Conservation (phyloP, 2,329 filamentous ascomycete species). For the Ophidiomyces ophidiicola region DNA sequence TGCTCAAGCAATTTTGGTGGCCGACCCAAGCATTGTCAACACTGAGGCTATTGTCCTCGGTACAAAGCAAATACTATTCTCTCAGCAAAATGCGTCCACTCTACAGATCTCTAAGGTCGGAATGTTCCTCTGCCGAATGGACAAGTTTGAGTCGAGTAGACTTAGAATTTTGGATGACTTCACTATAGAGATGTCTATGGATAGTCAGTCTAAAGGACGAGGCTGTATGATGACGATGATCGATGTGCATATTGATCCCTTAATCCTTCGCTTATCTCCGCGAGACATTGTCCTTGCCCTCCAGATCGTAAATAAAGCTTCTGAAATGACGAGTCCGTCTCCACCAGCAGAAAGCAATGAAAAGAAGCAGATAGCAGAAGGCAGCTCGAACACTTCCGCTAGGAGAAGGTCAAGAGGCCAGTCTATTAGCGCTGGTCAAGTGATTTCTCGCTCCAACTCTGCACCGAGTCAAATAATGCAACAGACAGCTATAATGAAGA, state of each 20-base stretch:
- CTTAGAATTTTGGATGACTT: conserved; percentile 95
- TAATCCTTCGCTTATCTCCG: conserved; percentile 79
- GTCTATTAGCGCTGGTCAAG: conserved; percentile 1
- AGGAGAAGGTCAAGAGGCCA: conserved; percentile 8
- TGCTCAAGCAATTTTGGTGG: conserved; percentile 90
- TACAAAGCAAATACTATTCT: conserved; percentile 84
- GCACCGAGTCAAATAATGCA: conserved; percentile 14
- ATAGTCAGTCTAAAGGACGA: conserved; percentile 51
- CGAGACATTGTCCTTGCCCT: conserved; percentile 89
- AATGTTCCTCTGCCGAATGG: conserved; percentile 99
- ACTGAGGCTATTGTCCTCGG: conserved; percentile 94
- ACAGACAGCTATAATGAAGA: conserved; percentile 45
- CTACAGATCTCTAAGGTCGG: conserved; percentile 87
- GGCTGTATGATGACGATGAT: conserved; percentile 60
- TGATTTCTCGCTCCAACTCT: conserved; percentile 1
- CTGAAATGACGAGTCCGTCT: conserved; percentile 60
- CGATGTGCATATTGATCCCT: conserved; percentile 74
- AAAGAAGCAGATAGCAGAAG: conserved; percentile 13
- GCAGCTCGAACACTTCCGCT: background rate
- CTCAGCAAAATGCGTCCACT: conserved; percentile 85
- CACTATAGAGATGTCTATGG: conserved; percentile 78
- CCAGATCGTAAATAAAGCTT: conserved; percentile 82
- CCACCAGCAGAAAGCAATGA: conserved; percentile 25
- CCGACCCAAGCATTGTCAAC: conserved; percentile 76
- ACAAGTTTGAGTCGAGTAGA: conserved; percentile 81